Evolutionary conservation across 345 rosid species (phyloP).

Genomic region (Erucastrum elatum): DNA sequence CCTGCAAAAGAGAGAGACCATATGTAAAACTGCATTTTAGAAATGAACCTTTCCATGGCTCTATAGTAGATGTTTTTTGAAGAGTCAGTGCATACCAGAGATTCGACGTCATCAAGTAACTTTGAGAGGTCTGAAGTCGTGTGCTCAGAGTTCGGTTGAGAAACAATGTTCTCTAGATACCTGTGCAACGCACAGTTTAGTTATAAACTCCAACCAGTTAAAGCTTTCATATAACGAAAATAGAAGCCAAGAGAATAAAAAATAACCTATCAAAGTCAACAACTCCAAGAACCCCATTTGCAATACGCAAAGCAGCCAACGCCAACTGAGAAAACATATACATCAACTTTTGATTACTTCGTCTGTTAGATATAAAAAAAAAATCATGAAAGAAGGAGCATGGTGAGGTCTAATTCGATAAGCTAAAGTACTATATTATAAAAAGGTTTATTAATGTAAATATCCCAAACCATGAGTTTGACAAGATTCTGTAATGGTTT

Average conservation of each 20-base stretch:
- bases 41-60: neutral
- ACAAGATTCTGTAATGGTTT: neutral
- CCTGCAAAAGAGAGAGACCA: slow-evolving; percentile 50
- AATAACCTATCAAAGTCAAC: slow-evolving; percentile 76
- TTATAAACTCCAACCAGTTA: neutral
- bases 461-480: neutral
- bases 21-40: neutral
- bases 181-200: slow-evolving; percentile 41
- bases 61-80: neutral
- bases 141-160: slow-evolving; percentile 58
- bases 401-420: too few relatives aligned
- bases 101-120: slow-evolving; percentile 55
- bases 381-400: slow-evolving; percentile 3
- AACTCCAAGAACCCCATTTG: slow-evolving; percentile 60
- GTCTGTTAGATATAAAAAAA: neutral
- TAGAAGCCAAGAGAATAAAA: neutral
- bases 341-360: neutral
- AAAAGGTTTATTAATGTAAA: too few relatives aligned
- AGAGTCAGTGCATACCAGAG: slow-evolving; percentile 49
- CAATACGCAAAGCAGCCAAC: slow-evolving; percentile 68
- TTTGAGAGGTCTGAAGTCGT: slow-evolving; percentile 54
- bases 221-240: neutral
- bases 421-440: too few relatives aligned
- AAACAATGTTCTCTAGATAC: slow-evolving; percentile 55
- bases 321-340: slow-evolving; percentile 57